Conservation (phyloP, 2,329 filamentous ascomycete genomes). For the Celoporthe dispersa region DNA sequence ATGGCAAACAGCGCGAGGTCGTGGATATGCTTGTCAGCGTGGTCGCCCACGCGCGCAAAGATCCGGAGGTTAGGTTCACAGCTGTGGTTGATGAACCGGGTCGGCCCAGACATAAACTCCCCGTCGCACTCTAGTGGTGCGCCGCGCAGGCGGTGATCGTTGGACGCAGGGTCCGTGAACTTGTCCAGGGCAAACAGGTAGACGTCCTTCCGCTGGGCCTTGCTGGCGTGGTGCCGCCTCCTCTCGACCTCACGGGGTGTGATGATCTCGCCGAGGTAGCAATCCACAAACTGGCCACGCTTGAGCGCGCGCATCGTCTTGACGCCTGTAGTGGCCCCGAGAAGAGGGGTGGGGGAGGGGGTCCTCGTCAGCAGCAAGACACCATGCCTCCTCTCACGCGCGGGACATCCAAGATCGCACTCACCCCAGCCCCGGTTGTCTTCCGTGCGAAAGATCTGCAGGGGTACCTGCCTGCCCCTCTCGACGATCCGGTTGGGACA, state of each 20-base stretch:
- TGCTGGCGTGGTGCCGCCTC: slow-evolving; percentile 61
- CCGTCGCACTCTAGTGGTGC: slow-evolving; percentile 68
- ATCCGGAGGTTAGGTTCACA: slow-evolving; percentile 80
- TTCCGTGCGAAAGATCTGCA: slow-evolving; percentile 77
- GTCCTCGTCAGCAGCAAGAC: neutral
- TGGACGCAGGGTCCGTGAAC: slow-evolving; percentile 64
- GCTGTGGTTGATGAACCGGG: slow-evolving; percentile 82
- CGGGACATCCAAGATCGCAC: slow-evolving; percentile 31
- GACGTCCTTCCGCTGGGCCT: slow-evolving; percentile 69
- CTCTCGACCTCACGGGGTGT: slow-evolving; percentile 66
- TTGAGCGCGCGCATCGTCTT: slow-evolving; percentile 66
- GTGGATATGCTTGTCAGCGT: slow-evolving; percentile 74
- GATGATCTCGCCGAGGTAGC: slow-evolving; percentile 75
- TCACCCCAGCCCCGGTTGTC: slow-evolving; percentile 75
- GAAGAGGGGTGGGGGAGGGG: neutral
- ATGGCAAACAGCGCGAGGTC: slow-evolving; percentile 78
- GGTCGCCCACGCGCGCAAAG: slow-evolving; percentile 78
- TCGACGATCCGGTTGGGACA: slow-evolving; percentile 82
- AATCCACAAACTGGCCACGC: slow-evolving; percentile 78
- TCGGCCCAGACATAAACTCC: slow-evolving; percentile 77
- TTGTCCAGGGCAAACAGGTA: slow-evolving; percentile 86
- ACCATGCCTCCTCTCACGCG: neutral
- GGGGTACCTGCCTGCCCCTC: slow-evolving; percentile 68
- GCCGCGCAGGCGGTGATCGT: slow-evolving; percentile 59
- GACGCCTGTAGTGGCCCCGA: slow-evolving; percentile 52